Percentiles rank a stretch among this genome's conserved stretches.
These are phyloP conservation scores for Ajuga reptans DNA, from an alignment of 305 asterid genomes.

Conservation along the genomic window DNA sequence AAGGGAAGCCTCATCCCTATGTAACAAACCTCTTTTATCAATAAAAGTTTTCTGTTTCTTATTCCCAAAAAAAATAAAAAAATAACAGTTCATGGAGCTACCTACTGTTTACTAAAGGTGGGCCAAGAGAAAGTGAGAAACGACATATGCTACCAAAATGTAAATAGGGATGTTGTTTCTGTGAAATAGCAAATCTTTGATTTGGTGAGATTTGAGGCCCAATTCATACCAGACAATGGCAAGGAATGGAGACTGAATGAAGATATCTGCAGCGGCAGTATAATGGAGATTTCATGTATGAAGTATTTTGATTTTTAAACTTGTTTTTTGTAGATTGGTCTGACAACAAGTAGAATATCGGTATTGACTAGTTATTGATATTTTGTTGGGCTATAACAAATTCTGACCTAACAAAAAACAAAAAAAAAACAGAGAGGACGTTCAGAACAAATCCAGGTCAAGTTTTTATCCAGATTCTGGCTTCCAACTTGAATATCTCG, in stretches of 20 bases:
- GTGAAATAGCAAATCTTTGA: background rate
- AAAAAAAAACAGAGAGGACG: no score
- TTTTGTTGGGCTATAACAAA: no score
- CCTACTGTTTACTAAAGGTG: background rate
- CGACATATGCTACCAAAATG: background rate
- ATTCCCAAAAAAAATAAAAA: no score
- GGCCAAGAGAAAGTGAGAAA: background rate
- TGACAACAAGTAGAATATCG: background rate
- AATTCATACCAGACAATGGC: background rate
- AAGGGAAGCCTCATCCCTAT: no score
- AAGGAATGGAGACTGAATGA: background rate
- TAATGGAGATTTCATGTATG: background rate
- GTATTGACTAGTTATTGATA: no score
- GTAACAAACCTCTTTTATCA: no score
- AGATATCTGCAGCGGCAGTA: background rate
- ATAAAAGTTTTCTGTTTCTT: no score
- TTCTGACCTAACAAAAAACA: no score
- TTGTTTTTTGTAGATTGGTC: background rate
- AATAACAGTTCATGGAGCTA: no score
- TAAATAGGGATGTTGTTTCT: background rate
- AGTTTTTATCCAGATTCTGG: background rate
- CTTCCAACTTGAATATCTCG: slow-evolving; percentile 4
- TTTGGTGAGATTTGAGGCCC: background rate
- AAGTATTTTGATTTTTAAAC: background rate
- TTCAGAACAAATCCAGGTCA: background rate